Percentiles rank a stretch among this genome's conserved stretches.
These are phyloP conservation scores for Amborella trichopoda DNA, from an alignment of 164 flowering plant species.

Conservation along the genomic window DNA sequence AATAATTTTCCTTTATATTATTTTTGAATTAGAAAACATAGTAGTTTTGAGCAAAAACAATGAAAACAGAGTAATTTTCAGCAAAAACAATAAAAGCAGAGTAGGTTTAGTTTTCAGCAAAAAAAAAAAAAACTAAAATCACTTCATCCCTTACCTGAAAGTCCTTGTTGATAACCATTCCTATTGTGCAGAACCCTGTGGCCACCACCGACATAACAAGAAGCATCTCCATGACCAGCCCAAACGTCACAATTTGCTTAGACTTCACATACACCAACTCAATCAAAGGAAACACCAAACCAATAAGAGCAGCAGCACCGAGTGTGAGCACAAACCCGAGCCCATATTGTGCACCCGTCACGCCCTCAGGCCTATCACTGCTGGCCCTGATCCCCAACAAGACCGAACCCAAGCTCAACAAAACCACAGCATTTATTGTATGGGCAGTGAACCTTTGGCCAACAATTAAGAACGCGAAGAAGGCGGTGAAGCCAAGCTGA, in stretches of 20 bases:
- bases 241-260: slow-evolving; percentile 17
- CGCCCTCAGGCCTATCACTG: slow-evolving; percentile 24
- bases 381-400: slow-evolving; percentile 27
- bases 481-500: slow-evolving; percentile 12
- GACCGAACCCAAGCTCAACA: slow-evolving; percentile 31
- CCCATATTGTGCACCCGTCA: slow-evolving; percentile 13
- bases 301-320: slow-evolving; percentile 37
- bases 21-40: too few species aligned
- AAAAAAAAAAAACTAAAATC: too few species aligned
- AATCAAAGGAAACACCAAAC: slow-evolving; percentile 30
- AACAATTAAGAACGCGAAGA: slow-evolving; percentile 8
- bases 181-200: slow-evolving; percentile 30
- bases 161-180: slow-evolving; percentile 37
- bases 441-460: slow-evolving; percentile 32
- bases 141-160: slow-evolving; percentile 38
- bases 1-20: too few species aligned
- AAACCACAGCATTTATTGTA: slow-evolving; percentile 32
- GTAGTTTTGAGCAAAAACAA: too few species aligned
- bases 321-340: slow-evolving; percentile 36
- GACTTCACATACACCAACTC: slow-evolving; percentile 37
- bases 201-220: slow-evolving; percentile 25
- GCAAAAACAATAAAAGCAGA: too few species aligned
- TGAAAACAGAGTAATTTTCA: too few species aligned
- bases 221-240: slow-evolving; percentile 45
- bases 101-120: too few species aligned